Evolutionary conservation across 768 basidiomycete genomes (phyloP), one percentile per base, ranked within the genome.

Genomic region (Lactifluus hygrophoroides): DNA sequence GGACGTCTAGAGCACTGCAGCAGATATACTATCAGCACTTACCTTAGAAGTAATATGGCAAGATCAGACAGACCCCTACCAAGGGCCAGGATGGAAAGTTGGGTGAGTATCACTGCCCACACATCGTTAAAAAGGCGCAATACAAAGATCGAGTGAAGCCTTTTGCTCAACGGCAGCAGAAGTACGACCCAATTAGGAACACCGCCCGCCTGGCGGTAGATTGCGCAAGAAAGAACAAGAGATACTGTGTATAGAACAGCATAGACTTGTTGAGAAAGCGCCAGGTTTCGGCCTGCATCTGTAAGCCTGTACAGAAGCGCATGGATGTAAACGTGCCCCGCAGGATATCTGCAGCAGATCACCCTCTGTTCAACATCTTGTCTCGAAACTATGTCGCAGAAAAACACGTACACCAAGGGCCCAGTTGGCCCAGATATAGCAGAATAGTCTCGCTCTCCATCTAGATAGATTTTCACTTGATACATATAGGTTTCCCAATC

Each of bases 401-500:
- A 40, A 23, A 23, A 13, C 21, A 69, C 81, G 70, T 67, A 96
- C 94, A 97, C 94, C 9, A 95, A 74, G 9, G 89, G 91, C 16
- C 96, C 96, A 6, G 93, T 96, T 2, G 93, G 94, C 0, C 96
- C 96, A 56, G 80, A 75, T 50, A 99, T 86, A 58, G 76, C 71
- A 13, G 81, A 77, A 68, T 99, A 99, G 67, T 94, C 81, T 47
- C 85, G 77, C 69, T 94, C 86, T 34, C 94, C 94, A 54, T 82
- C 80, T 47, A 89, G 66, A 72, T 90, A 93, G 42, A 87, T 69
- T 56, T 85, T 78, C 1, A 89, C 80, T 53, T 98, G 96, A 52
- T 86, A 75, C 84, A 97, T 92, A 69, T 99, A 99, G 0, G 96
- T 97, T 67, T 86, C 80, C 85, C 91, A 98, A 73, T 99, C 96